Evolutionary conservation across 2,329 filamentous ascomycete genomes (phyloP), one percentile per base, ranked within the genome.

Genomic region (Juglanconis oblonga): DNA sequence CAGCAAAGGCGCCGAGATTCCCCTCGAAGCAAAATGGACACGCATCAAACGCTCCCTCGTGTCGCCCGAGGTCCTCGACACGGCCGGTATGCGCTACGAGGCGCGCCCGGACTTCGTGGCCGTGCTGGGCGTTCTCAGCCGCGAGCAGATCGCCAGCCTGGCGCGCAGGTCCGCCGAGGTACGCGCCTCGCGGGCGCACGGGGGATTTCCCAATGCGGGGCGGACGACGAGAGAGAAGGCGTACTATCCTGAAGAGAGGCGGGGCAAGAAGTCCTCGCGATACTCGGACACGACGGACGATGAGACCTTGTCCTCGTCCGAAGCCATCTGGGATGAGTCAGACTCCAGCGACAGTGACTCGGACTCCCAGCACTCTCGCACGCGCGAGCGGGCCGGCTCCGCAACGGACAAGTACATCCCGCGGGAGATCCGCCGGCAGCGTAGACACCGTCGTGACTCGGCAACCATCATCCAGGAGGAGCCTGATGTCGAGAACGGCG

Each of bases 41-140:
- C 80, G 77, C 58, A 84, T 87, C 38, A 77, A 75, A 57, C 78
- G 85, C 11, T 74, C 73, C 1, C 74, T 85, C 0, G 77, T 87
- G 8, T 86, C 83, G n/a, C 79, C 81, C 5, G 83, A 85, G 64
- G 81, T 86, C 0, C 74, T 87, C 3, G 76, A 79, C 44, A 74
- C 78, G 47, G 82, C 83, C 4, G 79, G 82, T 11, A 77, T 85
- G 29, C 79, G 85, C 9, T 87, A 85, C 65, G 84, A 87, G 69
- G 85, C 84, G 9, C 77, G 82, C 1, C 84, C 83, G 0, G 78
- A 81, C 1, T 87, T 84, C 61, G 83, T 87, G 3, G 85, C 85
- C 11, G 72, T 88, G 4, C 76, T 88, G 0, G 86, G 86, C 4
- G 74, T 80, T 13, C 73, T 87, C 3, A 74, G 74, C 2, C 77